Base-by-base conservation (phyloP, 2,329 filamentous ascomycete genomes). In the Fusarium tricinctum region DNA sequence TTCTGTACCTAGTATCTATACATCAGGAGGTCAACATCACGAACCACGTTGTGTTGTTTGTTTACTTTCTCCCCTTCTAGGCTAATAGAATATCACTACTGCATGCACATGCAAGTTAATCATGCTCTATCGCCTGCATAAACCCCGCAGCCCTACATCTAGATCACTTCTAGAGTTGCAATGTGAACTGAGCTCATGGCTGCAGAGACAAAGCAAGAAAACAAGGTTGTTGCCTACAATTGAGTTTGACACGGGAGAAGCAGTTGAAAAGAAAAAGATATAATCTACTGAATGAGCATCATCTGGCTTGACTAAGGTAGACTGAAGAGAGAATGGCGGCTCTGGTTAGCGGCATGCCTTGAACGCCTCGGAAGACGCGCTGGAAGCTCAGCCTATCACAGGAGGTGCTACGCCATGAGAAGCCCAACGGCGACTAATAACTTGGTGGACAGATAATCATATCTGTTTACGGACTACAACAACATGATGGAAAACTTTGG, bases 381-480 rank as follows among this genome's bases (percentile, higher is more conserved):
- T 71, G 65, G 56, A 57, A 66, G 54, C 53, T 63, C 64, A 69
- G 64, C 44, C 55, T 57, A 46, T 58, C 38, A 43, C 50, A 56
- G 43, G 47, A 58, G 47, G 60, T 60, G 53, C 44, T 52, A 33
- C 53, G 50, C 63, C 54, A 38, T 53, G 40, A 22, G 17, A 30
- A 52, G 42, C 48, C 50, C 51, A 53, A 63, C 57, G 51, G 61
- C 57, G 45, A 43, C 60, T 69, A 69, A 48, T 8, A 8, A 23
- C 7, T 23, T 23, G 44, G 22, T 19, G 23, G 35, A 51, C 58
- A 66, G 13, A 28, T 20, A 33, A 28, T 50, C 50, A 30, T 26
- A 48, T 56, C 19, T 56, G 50, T 46, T 68, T 40, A 44, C 48
- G 51, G 26, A 28, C 8, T 28, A 28, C 26, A 28, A 54, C 42